These are phyloP conservation scores for Elsinoe batatas DNA, from an alignment of 2,329 filamentous ascomycete genomes.

Conservation along the genomic window DNA sequence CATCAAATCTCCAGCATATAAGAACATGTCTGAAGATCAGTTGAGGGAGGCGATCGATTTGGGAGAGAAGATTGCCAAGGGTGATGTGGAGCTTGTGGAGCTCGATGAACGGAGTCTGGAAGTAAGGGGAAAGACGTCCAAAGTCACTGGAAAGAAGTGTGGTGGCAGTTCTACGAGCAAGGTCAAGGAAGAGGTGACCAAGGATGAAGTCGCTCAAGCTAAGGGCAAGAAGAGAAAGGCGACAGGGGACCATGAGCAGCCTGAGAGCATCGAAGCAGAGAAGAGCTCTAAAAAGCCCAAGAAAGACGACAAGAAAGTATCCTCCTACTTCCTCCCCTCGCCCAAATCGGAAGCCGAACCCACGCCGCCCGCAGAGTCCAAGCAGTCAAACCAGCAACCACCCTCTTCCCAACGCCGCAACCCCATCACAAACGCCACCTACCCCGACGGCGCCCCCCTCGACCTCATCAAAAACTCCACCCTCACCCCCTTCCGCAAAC, in stretches of 20 bases:
- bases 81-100: conserved; percentile 29
- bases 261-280: conserved; percentile 8
- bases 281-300: neutral
- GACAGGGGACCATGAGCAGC: neutral
- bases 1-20: conserved; percentile 34
- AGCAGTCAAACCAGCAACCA: neutral
- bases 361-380: neutral
- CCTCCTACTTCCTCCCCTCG: conserved; percentile 24
- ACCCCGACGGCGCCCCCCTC: conserved; percentile 30
- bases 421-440: conserved; percentile 32
- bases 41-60: conserved; percentile 30
- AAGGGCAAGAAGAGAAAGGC: neutral
- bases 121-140: conserved; percentile 28
- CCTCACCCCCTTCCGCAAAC: conserved; percentile 41
- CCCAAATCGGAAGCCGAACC: conserved; percentile 15
- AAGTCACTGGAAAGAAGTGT: neutral
- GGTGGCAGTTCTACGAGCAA: neutral
- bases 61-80: conserved; percentile 29
- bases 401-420: conserved; percentile 13
- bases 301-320: conserved; percentile 17
- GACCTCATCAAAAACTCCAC: conserved; percentile 35
- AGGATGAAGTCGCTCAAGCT: neutral
- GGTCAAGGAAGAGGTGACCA: neutral
- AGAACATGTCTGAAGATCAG: conserved; percentile 34
- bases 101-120: conserved; percentile 33